These are phyloP conservation scores for Boletus rubropictus DNA, from an alignment of 768 basidiomycete species.

Conservation along the genomic window DNA sequence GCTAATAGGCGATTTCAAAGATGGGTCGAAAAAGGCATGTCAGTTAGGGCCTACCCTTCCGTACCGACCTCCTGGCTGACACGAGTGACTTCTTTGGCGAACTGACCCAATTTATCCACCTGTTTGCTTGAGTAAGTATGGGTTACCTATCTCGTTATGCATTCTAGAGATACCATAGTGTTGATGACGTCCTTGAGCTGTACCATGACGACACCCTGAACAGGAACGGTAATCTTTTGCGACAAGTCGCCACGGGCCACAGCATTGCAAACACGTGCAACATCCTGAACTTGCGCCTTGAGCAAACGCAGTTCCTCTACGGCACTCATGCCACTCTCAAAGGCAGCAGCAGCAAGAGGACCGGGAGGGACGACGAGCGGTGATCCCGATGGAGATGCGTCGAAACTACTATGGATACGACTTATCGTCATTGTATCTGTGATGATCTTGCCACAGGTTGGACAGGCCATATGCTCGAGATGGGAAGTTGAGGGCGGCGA, in stretches of 20 bases:
- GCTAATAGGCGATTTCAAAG: constrained; percentile 26
- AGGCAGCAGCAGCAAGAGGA: constrained; percentile 50
- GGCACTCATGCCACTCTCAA: constrained; percentile 59
- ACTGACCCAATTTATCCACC: constrained; percentile 74
- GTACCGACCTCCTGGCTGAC: constrained; percentile 82
- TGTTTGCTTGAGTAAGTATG: constrained; percentile 20
- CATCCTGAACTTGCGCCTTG: constrained; percentile 80
- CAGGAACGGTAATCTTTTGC: constrained; percentile 74
- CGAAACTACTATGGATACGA: constrained; percentile 22
- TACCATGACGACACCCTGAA: constrained; percentile 74
- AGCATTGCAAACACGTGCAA: constrained; percentile 75
- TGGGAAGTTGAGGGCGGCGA: constrained; percentile 44
- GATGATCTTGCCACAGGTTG: constrained; percentile 49
- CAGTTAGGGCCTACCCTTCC: constrained; percentile 47
- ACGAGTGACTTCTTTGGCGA: constrained; percentile 87
- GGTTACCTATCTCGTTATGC: constrained; percentile 1
- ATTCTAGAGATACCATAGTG: constrained; percentile 42
- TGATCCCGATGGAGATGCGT: constrained; percentile 28
- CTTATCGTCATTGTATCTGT: constrained; percentile 39
- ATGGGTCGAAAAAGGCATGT: constrained; percentile 8
- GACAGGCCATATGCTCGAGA: constrained; percentile 41
- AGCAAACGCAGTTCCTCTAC: constrained; percentile 73
- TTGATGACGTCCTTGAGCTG: constrained; percentile 78
- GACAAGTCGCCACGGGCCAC: constrained; percentile 71
- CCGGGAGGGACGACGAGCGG: constrained; percentile 50